Conservation (phyloP, 805 yeast genomes). For the Schizosaccharomyces pombe region ASM294v3 CU329670.1:1389501-1390000, state of each 20-base stretch:
- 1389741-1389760: slow-evolving; percentile 94
- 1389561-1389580: slow-evolving; percentile 77
- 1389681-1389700: slow-evolving; percentile 42
- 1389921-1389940: slow-evolving; percentile 81
- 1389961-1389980: slow-evolving; percentile 84
- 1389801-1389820: slow-evolving; percentile 90
- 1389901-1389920: slow-evolving; percentile 85
- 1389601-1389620: slow-evolving; percentile 41
- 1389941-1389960: slow-evolving; percentile 76
- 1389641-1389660: slow-evolving; percentile 37
- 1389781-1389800: slow-evolving; percentile 76
- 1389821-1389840: slow-evolving; percentile 77
- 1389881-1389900: slow-evolving; percentile 81
- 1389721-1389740: slow-evolving; percentile 73
- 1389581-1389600: slow-evolving; percentile 35
- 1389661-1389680: slow-evolving; percentile 66
- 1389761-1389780: slow-evolving; percentile 58
- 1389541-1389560: slow-evolving; percentile 73
- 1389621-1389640: slow-evolving; percentile 40
- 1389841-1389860: slow-evolving; percentile 90
- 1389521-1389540: slow-evolving; percentile 67
- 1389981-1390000: slow-evolving; percentile 95
- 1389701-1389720: slow-evolving; percentile 55
- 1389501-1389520: slow-evolving; percentile 83
- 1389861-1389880: slow-evolving; percentile 83